Conservation (phyloP, 1,139 yeast genomes). For the Pichia sp. region DNA sequence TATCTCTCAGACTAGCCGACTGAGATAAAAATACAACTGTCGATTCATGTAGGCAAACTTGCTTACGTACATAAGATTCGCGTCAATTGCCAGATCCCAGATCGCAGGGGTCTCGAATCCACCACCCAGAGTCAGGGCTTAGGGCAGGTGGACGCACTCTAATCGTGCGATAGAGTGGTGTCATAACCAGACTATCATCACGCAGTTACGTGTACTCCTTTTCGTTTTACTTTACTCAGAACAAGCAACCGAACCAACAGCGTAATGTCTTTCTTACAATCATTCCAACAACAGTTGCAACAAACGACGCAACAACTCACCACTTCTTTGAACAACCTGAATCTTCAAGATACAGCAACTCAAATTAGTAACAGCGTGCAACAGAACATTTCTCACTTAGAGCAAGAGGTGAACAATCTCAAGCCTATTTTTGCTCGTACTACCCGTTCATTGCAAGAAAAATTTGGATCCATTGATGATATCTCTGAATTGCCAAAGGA, state of each 20-base stretch:
- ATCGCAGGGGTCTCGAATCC: too few relatives aligned
- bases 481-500: conserved; percentile 68
- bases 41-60: too few relatives aligned
- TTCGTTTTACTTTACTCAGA: too few relatives aligned
- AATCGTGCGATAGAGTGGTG: too few relatives aligned
- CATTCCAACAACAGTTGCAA: conserved; percentile 19
- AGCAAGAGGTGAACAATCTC: conserved; percentile 31
- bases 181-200: too few relatives aligned
- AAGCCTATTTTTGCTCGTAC: conserved; percentile 55
- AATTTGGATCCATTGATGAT: conserved; percentile 62
- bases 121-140: too few relatives aligned
- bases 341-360: conserved; percentile 32
- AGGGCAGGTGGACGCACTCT: too few relatives aligned
- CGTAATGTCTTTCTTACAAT: conserved; percentile 10
- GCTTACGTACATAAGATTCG: too few relatives aligned
- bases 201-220: too few relatives aligned
- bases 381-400: conserved; percentile 31
- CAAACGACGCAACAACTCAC: conserved; percentile 18
- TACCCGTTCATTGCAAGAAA: conserved; percentile 56
- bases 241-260: background rate
- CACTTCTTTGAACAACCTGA: conserved; percentile 15
- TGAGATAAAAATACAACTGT: too few relatives aligned
- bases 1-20: too few relatives aligned
- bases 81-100: too few relatives aligned
- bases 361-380: conserved; percentile 36